Conservation (phyloP, 2,329 filamentous ascomycete species). For the Xylariaceae sp. region DNA sequence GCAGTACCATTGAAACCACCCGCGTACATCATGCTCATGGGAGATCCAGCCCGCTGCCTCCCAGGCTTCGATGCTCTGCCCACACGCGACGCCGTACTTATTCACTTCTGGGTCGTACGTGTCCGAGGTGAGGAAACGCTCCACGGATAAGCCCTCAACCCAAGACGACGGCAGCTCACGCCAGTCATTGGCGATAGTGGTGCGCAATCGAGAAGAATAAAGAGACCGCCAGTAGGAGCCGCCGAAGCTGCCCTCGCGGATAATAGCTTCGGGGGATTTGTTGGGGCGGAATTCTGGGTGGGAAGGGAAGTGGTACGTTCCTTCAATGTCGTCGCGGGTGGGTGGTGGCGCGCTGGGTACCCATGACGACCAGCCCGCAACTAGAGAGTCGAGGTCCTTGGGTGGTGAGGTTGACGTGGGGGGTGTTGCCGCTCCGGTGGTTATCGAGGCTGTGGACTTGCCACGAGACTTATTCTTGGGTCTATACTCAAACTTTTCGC, state of each 20-base stretch:
- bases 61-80: conserved; percentile 52
- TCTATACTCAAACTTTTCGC: conserved; percentile 2
- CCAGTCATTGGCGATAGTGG: conserved; percentile 42
- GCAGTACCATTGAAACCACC: conserved; percentile 56
- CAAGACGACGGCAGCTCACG: conserved; percentile 40
- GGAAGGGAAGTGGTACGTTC: conserved; percentile 40
- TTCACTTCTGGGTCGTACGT: conserved; percentile 45
- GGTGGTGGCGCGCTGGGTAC: conserved; percentile 33
- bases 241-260: conserved; percentile 49
- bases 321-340: conserved; percentile 30
- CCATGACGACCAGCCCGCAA: conserved; percentile 41
- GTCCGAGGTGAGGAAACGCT: conserved; percentile 33
- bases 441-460: neutral
- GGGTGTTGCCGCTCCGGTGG: neutral
- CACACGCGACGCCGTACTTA: conserved; percentile 48
- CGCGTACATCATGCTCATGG: conserved; percentile 47
- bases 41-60: conserved; percentile 51
- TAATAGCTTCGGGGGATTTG: conserved; percentile 47
- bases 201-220: conserved; percentile 35
- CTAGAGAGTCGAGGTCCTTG: conserved; percentile 16
- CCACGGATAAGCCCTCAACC: conserved; percentile 35
- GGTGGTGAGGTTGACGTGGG: conserved; percentile 1
- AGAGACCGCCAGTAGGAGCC: conserved; percentile 48
- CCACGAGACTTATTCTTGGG: conserved; percentile 2
- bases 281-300: conserved; percentile 45